Conservation (phyloP, 2,329 filamentous ascomycete genomes). For the Aspergillus transmontanensis region DNA sequence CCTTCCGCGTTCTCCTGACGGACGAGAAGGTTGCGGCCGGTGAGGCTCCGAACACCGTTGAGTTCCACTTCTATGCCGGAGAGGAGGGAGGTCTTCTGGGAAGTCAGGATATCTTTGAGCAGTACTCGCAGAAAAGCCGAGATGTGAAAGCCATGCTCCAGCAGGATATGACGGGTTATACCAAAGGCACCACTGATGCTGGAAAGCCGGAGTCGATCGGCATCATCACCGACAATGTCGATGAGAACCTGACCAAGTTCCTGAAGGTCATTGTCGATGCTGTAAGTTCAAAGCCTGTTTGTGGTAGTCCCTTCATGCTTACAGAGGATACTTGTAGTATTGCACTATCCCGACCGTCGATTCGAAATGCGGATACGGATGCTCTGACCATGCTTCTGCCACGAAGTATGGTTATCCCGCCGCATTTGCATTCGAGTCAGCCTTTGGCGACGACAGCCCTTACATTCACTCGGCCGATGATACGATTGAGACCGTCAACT, state of each 20-base stretch:
- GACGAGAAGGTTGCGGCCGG: background rate
- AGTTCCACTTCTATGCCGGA: conserved; percentile 9
- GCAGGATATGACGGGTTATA: conserved; percentile 8
- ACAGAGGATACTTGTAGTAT: background rate
- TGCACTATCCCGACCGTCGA: background rate
- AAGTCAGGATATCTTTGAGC: conserved; percentile 3
- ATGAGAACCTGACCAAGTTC: conserved; percentile 4
- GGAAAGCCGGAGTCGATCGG: conserved; percentile 1
- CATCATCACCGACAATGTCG: conserved; percentile 1
- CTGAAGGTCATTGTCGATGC: background rate
- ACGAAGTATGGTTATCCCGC: conserved; percentile 1
- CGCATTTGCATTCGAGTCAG: conserved; percentile 4
- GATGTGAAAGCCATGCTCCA: conserved; percentile 6
- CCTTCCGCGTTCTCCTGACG: conserved; percentile 3
- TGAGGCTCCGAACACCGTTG: background rate
- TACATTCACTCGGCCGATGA: conserved; percentile 5
- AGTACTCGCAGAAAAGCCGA: background rate
- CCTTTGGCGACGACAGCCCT: conserved; percentile 1
- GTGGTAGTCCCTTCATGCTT: background rate
- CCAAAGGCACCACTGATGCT: background rate
- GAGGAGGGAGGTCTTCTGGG: conserved; percentile 6
- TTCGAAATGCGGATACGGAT: conserved; percentile 3
- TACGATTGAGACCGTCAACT: conserved; percentile 5
- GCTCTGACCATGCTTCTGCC: conserved; percentile 6
- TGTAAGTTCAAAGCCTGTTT: background rate